These are phyloP conservation scores for Cystofilobasidium bisporidii DNA, from an alignment of 768 basidiomycete species.

Conservation along the genomic window DNA sequence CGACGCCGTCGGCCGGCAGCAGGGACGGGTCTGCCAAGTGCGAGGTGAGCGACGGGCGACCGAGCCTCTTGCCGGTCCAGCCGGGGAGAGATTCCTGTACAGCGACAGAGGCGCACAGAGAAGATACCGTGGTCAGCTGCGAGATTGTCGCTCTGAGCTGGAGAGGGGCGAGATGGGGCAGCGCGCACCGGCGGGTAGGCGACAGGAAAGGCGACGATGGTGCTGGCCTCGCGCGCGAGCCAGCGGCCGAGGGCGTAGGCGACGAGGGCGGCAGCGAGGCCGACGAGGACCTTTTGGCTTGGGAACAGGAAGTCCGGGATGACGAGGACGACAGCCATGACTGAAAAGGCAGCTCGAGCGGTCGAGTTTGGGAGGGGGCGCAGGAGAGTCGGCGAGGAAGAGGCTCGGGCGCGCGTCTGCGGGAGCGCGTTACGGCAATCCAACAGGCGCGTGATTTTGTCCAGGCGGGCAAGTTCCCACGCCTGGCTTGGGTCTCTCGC, in stretches of 20 bases:
- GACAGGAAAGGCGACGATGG: not conserved
- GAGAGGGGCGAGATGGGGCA: not conserved
- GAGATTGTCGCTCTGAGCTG: too few species aligned
- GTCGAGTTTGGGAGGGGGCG: too few species aligned
- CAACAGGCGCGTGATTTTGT: too few species aligned
- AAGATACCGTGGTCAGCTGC: too few species aligned
- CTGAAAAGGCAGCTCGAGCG: too few species aligned
- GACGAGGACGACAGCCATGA: not conserved
- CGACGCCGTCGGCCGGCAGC: not conserved
- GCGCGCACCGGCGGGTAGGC: not conserved
- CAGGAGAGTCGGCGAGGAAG: too few species aligned
- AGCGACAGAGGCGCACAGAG: not conserved
- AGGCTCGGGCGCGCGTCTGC: too few species aligned
- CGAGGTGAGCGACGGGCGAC: slow-evolving; percentile 5
- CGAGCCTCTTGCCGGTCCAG: slow-evolving; percentile 16
- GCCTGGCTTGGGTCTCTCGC: too few species aligned
- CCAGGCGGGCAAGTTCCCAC: too few species aligned
- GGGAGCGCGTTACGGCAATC: too few species aligned
- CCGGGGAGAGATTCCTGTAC: slow-evolving; percentile 5
- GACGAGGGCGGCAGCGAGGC: not conserved
- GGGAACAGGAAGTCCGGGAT: not conserved
- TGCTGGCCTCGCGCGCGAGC: not conserved
- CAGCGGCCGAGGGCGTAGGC: not conserved
- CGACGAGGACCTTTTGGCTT: too few species aligned
- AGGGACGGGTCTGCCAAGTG: slow-evolving; percentile 19